A percentile compares a stretch with the other conserved stretches of the same genome.
These are phyloP conservation scores for Rhododendron henanense DNA, from an alignment of 148 eudicot species.

Conservation along the genomic window DNA sequence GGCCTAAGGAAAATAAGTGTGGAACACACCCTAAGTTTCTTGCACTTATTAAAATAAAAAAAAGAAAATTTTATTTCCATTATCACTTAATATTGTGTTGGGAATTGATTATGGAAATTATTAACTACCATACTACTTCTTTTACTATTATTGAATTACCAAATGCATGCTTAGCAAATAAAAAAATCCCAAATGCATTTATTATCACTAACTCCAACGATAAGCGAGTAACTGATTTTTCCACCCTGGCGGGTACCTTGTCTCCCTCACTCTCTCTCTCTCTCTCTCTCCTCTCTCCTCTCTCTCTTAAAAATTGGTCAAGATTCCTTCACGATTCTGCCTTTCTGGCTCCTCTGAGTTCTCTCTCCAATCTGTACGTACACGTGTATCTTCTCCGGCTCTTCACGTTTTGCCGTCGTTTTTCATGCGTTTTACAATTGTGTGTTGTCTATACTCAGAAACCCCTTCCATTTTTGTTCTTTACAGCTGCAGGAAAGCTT, in stretches of 20 bases:
- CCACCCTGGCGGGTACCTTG: constrained; percentile 5
- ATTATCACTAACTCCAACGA: not conserved
- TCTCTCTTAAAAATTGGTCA: not conserved
- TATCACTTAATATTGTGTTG: too few relatives aligned
- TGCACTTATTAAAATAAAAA: too few relatives aligned
- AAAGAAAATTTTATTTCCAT: too few relatives aligned
- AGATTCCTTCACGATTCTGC: not conserved
- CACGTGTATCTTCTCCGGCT: not conserved
- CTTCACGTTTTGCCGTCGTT: not conserved
- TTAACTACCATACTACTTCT: too few relatives aligned
- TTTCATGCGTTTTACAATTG: too few relatives aligned
- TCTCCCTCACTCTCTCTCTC: not conserved
- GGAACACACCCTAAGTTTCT: too few relatives aligned
- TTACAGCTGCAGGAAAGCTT: not conserved
- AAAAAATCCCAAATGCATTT: not conserved
- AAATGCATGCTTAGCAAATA: not conserved
- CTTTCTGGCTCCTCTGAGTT: not conserved
- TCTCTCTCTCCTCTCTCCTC: not conserved
- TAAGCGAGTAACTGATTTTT: not conserved
- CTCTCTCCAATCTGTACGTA: not conserved
- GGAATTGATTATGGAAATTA: too few relatives aligned
- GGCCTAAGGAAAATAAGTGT: too few relatives aligned
- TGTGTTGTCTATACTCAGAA: not conserved
- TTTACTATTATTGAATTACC: not conserved
- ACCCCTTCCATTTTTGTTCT: not conserved